Evolutionary conservation across 768 basidiomycete genomes (phyloP).

Genomic region (Filobasidium floriforme): DNA sequence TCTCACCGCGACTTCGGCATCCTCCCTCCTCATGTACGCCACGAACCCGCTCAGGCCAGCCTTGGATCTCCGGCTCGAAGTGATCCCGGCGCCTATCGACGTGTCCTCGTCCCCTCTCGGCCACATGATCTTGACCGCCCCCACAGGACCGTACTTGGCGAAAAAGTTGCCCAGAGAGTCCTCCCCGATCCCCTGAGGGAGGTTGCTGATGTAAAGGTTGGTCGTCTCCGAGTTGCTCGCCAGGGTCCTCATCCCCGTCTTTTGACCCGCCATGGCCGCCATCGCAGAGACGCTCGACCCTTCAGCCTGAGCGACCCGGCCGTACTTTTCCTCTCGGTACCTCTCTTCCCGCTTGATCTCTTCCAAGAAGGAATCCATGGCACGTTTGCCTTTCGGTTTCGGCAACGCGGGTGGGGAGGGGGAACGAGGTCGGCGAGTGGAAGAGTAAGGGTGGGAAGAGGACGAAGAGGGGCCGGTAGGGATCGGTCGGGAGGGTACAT

Average conservation of each 20-base stretch:
- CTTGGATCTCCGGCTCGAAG: slow-evolving; percentile 60
- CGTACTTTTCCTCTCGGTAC: slow-evolving; percentile 73
- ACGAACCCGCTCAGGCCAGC: slow-evolving; percentile 89
- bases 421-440: slow-evolving; percentile 55
- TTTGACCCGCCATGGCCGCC: slow-evolving; percentile 76
- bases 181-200: slow-evolving; percentile 80
- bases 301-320: slow-evolving; percentile 38
- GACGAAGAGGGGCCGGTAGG: slow-evolving; percentile 10
- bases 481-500: slow-evolving; percentile 23
- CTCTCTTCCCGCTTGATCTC: slow-evolving; percentile 98
- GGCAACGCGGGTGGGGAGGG: slow-evolving; percentile 46
- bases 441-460: slow-evolving; percentile 1
- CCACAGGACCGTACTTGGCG: slow-evolving; percentile 84
- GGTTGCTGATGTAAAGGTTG: slow-evolving; percentile 85
- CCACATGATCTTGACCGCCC: slow-evolving; percentile 77
- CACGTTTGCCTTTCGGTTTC: slow-evolving; percentile 85
- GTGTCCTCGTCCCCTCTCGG: slow-evolving; percentile 61
- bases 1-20: slow-evolving; percentile 79
- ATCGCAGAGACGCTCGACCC: slow-evolving; percentile 76
- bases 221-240: slow-evolving; percentile 88
- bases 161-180: slow-evolving; percentile 80
- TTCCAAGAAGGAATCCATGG: slow-evolving; percentile 92
- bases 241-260: slow-evolving; percentile 82
- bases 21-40: slow-evolving; percentile 85
- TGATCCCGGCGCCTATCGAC: slow-evolving; percentile 66